Conservation (phyloP, 225 moss, liverwort and hornwort species). For the Bryoerythrophyllum caledonicum region DNA sequence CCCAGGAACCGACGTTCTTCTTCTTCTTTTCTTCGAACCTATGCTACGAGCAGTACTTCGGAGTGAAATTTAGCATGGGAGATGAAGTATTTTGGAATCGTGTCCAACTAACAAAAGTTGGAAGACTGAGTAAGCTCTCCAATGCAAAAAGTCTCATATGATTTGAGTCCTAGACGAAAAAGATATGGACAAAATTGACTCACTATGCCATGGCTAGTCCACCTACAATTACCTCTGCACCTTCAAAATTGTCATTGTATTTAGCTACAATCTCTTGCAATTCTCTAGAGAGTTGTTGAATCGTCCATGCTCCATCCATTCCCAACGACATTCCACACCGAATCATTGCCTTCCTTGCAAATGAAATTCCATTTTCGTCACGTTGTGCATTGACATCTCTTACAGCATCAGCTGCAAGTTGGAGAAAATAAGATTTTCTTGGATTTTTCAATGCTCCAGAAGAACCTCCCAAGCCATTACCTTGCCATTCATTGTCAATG, state of each 20-base stretch:
- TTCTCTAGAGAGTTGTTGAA: neutral
- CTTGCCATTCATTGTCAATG: neutral
- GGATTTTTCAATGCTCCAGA: neutral
- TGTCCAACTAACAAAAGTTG: neutral
- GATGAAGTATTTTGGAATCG: neutral
- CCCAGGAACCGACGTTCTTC: too few species aligned
- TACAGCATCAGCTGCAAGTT: neutral
- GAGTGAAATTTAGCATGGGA: neutral
- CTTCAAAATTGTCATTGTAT: neutral
- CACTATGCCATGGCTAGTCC: neutral
- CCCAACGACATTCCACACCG: neutral
- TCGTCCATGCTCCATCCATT: neutral
- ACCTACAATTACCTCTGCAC: neutral
- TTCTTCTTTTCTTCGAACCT: too few species aligned
- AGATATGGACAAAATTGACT: neutral
- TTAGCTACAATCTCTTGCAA: neutral
- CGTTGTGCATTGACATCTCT: neutral
- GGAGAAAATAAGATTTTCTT: neutral
- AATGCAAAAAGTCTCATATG: neutral
- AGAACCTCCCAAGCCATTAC: neutral
- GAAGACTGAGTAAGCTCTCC: neutral
- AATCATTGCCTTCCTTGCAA: neutral
- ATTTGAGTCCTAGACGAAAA: neutral
- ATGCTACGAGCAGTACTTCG: neutral
- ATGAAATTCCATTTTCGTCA: neutral